Base-by-base conservation (phyloP, 2,329 filamentous ascomycete species). In the Arthrobotrys musiformis region DNA sequence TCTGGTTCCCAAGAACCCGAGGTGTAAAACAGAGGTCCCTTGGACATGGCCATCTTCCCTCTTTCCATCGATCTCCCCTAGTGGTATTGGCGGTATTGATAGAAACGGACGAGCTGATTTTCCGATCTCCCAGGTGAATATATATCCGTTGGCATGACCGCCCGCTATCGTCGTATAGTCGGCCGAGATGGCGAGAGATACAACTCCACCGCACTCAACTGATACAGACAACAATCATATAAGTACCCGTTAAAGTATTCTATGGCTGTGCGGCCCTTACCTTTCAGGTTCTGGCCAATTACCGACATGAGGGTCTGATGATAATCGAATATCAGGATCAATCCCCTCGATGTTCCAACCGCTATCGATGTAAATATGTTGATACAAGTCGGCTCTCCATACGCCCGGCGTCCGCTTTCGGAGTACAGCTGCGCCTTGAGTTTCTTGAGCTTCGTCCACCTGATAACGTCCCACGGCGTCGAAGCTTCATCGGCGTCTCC, bases 241-340 rank as follows among this genome's bases (percentile, higher is more conserved):
- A n/a, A n/a, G n/a, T n/a, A n/a, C n/a, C 11, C 13, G 19, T 30
- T 33, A 11, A 11, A 46, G 1, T 40, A 24, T 13, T 33, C 40
- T 52, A 13, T 54, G 78, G 61, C 17, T 33, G 4, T 9, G 1
- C 35, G 13, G 17, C 9, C 26, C 35, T 28, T 84, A 92, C 92
- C 92, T 87, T 95, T 97, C 0, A 94, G 97, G 35, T 94, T 94
- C 33, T 92, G 92, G 1, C 95, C 95, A 79, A 99, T 93, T 72
- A 98, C 97, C 81, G 92, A 91, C 84, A 97, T 97, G 70, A 98
- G 85, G 80, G 92, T 95, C 84, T 99, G 95, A 83, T 96, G 93
- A 83, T 97, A 98, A 85, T 99, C 96, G 85, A 99, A 99, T 75
- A 98, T 90, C 82, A 99, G 86, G 70, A 98, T 92, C 83, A 97